Evolutionary conservation across 305 asterid species (phyloP).

Genomic region (Lippia alba): DNA sequence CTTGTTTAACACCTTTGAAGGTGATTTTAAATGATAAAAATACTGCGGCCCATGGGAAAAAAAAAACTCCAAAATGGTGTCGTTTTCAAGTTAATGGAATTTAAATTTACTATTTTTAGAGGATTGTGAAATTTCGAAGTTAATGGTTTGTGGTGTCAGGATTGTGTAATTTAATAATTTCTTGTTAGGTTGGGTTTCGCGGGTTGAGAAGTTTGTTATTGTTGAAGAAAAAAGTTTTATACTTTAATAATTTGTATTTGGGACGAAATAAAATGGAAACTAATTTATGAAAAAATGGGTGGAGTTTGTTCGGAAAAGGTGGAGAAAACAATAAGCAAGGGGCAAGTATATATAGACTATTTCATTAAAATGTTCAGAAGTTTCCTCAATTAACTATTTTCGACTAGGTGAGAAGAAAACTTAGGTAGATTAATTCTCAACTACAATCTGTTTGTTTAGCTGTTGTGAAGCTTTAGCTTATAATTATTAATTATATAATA

Average conservation of each 20-base stretch:
- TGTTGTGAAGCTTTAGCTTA: conserved; percentile 7
- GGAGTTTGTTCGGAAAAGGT: not conserved
- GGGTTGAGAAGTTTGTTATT: too few relatives aligned
- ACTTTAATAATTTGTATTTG: too few relatives aligned
- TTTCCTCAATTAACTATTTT: not conserved
- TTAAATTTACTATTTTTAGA: too few relatives aligned
- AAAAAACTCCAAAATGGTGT: too few relatives aligned
- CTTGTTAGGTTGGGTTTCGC: too few relatives aligned
- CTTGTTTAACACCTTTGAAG: not conserved
- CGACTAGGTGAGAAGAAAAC: conserved; percentile 28
- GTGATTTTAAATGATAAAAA: not conserved
- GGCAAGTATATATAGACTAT: not conserved
- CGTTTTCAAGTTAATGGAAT: too few relatives aligned
- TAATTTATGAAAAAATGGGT: not conserved
- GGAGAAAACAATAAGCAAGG: not conserved
- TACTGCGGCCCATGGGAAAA: too few relatives aligned
- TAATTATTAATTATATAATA: not conserved
- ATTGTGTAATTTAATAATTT: too few relatives aligned
- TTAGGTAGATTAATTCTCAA: conserved; percentile 5
- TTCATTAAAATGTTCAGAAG: not conserved
- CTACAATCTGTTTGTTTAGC: not conserved
- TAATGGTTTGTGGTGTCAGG: too few relatives aligned
- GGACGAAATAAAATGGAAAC: too few relatives aligned
- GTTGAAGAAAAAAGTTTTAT: too few relatives aligned
- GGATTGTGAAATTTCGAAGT: too few relatives aligned